Evolutionary conservation across 495 filamentous ascomycete genomes (phyloP).

Genomic region (Lineolata rhizophorae): DNA sequence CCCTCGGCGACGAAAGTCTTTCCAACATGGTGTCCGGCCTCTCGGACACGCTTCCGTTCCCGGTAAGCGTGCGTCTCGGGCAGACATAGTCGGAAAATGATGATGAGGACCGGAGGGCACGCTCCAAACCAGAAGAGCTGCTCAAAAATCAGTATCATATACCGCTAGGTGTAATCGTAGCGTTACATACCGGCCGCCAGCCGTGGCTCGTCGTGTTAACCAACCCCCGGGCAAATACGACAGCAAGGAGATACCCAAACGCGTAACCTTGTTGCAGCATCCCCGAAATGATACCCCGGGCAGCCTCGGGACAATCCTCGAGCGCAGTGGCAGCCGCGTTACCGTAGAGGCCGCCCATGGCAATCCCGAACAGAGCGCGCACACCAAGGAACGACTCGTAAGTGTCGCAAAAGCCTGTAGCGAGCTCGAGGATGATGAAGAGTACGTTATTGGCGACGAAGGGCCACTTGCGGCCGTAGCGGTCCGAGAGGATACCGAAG

Average conservation of each 20-base stretch:
- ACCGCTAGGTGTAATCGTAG: neutral
- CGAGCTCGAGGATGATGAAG: conserved; percentile 62
- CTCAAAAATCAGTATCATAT: conserved; percentile 8
- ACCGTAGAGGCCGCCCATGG: conserved; percentile 77
- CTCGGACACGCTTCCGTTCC: conserved; percentile 37
- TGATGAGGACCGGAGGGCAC: conserved; percentile 58
- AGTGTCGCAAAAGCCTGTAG: conserved; percentile 56
- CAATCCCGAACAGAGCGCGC: conserved; percentile 68
- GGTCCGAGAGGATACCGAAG: conserved; percentile 64
- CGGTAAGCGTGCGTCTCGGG: conserved; percentile 53
- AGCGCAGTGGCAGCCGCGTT: conserved; percentile 73
- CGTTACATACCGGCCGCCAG: conserved; percentile 9
- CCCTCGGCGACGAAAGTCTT: conserved; percentile 52
- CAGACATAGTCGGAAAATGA: conserved; percentile 50
- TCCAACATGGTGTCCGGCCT: conserved; percentile 19
- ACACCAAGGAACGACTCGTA: conserved; percentile 62
- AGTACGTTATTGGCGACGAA: conserved; percentile 67
- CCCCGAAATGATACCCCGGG: conserved; percentile 57
- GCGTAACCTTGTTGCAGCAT: conserved; percentile 79
- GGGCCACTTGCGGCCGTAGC: conserved; percentile 53
- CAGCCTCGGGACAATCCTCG: conserved; percentile 57
- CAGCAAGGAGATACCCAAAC: conserved; percentile 65
- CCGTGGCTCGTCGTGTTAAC: conserved; percentile 12
- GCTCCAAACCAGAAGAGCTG: conserved; percentile 78
- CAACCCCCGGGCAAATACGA: conserved; percentile 41